Percentiles rank a stretch among this genome's conserved stretches.
phyloP scores from a whole-genome alignment of 2,329 filamentous ascomycete species.

The Ascochyta viciae-villosae region DNA sequence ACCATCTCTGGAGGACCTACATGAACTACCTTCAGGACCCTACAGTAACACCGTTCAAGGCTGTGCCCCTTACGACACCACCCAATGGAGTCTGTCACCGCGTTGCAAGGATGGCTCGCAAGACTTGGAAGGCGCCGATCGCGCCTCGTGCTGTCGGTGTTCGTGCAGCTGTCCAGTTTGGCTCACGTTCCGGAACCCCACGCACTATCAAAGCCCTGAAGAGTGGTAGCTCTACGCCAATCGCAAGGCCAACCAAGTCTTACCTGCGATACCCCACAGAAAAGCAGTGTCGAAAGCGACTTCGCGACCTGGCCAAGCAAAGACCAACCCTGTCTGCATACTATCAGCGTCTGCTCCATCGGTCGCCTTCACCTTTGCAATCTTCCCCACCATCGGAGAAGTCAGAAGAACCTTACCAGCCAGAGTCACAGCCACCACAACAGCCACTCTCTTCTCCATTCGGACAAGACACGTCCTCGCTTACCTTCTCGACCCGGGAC shows the following conservation, averaged over 20 bases:
- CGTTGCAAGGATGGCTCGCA: constrained; percentile 67
- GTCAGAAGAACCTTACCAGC: constrained; percentile 10
- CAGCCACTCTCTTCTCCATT: constrained; percentile 53
- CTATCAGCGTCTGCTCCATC: constrained; percentile 67
- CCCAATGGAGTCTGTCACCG: constrained; percentile 70
- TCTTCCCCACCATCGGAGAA: constrained; percentile 47
- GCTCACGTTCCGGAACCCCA: constrained; percentile 48
- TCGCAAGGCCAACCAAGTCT: constrained; percentile 46
- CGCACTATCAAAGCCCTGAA: constrained; percentile 53
- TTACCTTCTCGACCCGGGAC: constrained; percentile 56
- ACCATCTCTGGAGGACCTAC: constrained; percentile 71
- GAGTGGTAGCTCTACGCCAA: constrained; percentile 58
- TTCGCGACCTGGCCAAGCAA: constrained; percentile 66
- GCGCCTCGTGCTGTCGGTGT: constrained; percentile 35
- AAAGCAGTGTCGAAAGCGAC: constrained; percentile 63
- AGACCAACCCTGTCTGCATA: constrained; percentile 69
- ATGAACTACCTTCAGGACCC: constrained; percentile 71
- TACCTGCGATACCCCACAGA: constrained; percentile 64
- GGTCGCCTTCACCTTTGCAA: constrained; percentile 66
- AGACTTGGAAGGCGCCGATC: constrained; percentile 63
- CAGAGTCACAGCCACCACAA: constrained; percentile 37
- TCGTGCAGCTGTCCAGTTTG: constrained; percentile 26
- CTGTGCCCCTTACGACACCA: constrained; percentile 67
- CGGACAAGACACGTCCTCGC: constrained; percentile 24
- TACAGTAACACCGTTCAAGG: constrained; percentile 71